Conservation (phyloP, 2,329 filamentous ascomycete genomes). For the Chrysoporthe puriensis region DNA sequence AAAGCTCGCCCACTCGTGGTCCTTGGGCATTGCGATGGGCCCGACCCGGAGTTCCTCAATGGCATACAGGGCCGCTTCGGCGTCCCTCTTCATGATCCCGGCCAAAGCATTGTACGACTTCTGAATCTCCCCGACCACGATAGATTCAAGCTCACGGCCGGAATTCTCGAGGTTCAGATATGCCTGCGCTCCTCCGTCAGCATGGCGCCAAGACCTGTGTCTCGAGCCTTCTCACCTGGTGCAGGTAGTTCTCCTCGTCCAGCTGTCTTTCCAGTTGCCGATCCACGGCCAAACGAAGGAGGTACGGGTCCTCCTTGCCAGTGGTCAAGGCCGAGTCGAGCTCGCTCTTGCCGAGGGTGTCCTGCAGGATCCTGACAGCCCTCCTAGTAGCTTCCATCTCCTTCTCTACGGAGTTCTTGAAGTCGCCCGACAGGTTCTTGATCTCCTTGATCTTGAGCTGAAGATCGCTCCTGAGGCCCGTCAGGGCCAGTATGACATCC, state of each 20-base stretch:
- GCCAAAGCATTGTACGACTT: slow-evolving; percentile 96
- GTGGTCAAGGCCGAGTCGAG: slow-evolving; percentile 73
- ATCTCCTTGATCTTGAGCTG: slow-evolving; percentile 99
- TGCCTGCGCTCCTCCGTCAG: slow-evolving; percentile 58
- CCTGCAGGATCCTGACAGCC: slow-evolving; percentile 79
- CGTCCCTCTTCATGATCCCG: slow-evolving; percentile 87
- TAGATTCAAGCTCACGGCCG: slow-evolving; percentile 91
- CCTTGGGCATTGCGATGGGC: slow-evolving; percentile 90
- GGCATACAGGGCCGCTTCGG: slow-evolving; percentile 76
- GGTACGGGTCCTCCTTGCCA: slow-evolving; percentile 90
- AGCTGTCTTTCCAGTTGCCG: slow-evolving; percentile 90
- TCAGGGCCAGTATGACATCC: slow-evolving; percentile 87
- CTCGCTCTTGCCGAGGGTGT: slow-evolving; percentile 78
- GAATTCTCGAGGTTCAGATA: slow-evolving; percentile 94
- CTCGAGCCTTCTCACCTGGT: slow-evolving; percentile 66
- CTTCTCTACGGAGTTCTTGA: slow-evolving; percentile 95
- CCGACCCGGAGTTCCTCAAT: slow-evolving; percentile 82
- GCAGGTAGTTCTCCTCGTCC: slow-evolving; percentile 96
- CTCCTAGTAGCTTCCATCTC: slow-evolving; percentile 86
- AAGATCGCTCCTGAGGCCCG: slow-evolving; percentile 83
- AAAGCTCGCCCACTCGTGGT: slow-evolving; percentile 87
- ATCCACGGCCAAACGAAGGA: slow-evolving; percentile 84
- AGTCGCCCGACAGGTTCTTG: slow-evolving; percentile 88
- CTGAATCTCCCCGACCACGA: slow-evolving; percentile 96
- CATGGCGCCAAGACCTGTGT: background rate